Percentiles rank a stretch among this genome's conserved stretches.
Conservation (phyloP, 257 asterid genomes). For the Solanum chiquidenum region DNA sequence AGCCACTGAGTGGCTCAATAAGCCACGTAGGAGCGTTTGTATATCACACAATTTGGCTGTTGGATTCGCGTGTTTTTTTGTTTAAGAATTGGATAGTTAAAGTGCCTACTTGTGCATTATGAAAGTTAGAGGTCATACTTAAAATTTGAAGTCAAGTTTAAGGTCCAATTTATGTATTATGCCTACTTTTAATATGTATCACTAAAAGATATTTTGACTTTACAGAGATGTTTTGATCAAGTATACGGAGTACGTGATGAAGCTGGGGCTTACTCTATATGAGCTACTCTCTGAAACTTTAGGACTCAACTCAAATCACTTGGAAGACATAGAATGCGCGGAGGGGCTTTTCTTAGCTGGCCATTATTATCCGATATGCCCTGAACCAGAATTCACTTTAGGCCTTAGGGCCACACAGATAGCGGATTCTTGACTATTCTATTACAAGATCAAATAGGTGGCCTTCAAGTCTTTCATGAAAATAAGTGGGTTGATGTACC, state of each 20-base stretch:
- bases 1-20: too few species aligned
- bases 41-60: too few species aligned
- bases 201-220: not conserved
- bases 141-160: too few species aligned
- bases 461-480: constrained; percentile 34
- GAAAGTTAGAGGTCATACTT: too few species aligned
- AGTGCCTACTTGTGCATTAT: too few species aligned
- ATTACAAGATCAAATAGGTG: constrained; percentile 46
- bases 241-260: constrained; percentile 18
- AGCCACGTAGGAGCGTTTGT: too few species aligned
- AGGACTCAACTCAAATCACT: constrained; percentile 16
- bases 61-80: too few species aligned
- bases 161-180: too few species aligned
- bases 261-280: constrained; percentile 17
- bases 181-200: not conserved
- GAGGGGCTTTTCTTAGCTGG: constrained; percentile 5
- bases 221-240: constrained; percentile 19
- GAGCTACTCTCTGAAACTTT: constrained; percentile 26
- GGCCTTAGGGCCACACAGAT: constrained; percentile 16
- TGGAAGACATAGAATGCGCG: constrained; percentile 18
- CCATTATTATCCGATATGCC: constrained; percentile 32
- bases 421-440: constrained; percentile 3
- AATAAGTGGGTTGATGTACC: constrained; percentile 44
- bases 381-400: constrained; percentile 29
- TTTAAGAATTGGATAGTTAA: too few species aligned